Evolutionary conservation across 1,139 yeast species (phyloP).

Genomic region (Yamadazyma epiphylla): DNA sequence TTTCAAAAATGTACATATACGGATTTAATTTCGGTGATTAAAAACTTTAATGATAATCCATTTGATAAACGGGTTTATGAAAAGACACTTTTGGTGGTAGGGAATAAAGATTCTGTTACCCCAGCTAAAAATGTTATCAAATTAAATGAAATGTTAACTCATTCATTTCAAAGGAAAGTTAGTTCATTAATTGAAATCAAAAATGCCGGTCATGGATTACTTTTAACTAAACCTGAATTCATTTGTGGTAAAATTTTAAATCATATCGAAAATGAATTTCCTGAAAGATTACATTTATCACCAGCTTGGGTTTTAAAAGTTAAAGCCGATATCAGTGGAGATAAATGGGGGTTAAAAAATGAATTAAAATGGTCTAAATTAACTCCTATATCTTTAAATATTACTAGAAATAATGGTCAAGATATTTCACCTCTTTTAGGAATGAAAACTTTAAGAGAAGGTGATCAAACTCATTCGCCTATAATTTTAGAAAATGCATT

Average conservation of each 20-base stretch:
- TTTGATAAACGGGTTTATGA: conserved; percentile 29
- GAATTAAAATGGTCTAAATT: conserved; percentile 67
- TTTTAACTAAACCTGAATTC: conserved; percentile 62
- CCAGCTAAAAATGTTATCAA: conserved; percentile 34
- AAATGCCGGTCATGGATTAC: conserved; percentile 63
- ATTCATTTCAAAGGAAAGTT: conserved; percentile 24
- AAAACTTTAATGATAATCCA: conserved; percentile 32
- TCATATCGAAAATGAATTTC: conserved; percentile 51
- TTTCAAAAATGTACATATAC: conserved; percentile 39
- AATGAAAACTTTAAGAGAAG: conserved; percentile 72
- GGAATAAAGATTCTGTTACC: conserved; percentile 54
- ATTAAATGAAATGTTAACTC: conserved; percentile 22
- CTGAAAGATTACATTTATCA: conserved; percentile 46
- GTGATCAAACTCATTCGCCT: conserved; percentile 62
- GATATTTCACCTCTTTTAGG: conserved; percentile 55
- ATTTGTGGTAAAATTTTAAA: conserved; percentile 60
- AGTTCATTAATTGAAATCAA: conserved; percentile 37
- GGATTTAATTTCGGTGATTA: conserved; percentile 42
- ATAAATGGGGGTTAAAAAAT: conserved; percentile 78
- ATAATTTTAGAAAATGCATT: conserved; percentile 43
- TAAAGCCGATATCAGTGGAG: conserved; percentile 60
- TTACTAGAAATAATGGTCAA: conserved; percentile 26
- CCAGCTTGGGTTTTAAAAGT: conserved; percentile 63
- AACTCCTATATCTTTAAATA: conserved; percentile 45
- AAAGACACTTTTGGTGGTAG: conserved; percentile 53